Evolutionary conservation across 768 basidiomycete genomes (phyloP), one percentile per base, ranked within the genome.

Genomic region (Porphyrellus cyaneotinctus): DNA sequence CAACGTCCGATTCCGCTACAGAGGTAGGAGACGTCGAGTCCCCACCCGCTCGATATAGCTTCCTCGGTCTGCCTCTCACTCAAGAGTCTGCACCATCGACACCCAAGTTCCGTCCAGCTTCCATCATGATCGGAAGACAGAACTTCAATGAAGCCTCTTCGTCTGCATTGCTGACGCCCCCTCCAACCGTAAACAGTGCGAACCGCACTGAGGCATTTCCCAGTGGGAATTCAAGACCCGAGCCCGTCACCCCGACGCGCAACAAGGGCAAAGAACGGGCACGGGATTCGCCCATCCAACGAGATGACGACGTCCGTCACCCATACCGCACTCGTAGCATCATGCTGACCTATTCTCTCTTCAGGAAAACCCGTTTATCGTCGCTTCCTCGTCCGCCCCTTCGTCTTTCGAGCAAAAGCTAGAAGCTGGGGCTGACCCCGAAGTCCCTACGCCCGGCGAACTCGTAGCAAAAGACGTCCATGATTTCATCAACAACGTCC

Each of bases 241-340:
- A 56, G 12, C 63, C 58, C 2, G 39, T 42, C 43, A 67, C 59
- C 20, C 65, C 61, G 3, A 68, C 66, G 10, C 53, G 55, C 32
- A 23, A 18, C 44, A 69, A 64, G 47, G 67, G 66, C 11, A 69
- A 70, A 39, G 54, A 53, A 48, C 57, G 63, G 1, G 43, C 54
- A 41, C 51, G 46, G 52, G 55, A 57, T 4, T 24, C n/a, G n/a
- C 15, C 43, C 44, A 1, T 48, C 7, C 41, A 55, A 43, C n/a
- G n/a, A n/a, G n/a, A n/a, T n/a, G 35, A 43, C 11, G 49, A 39
- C 46, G 61, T 64, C 1, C 9, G 43, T 52, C 31, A 23, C 46
- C 11, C 3, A 6, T 6, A 6, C 20, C 32, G 6, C n/a, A 42
- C 10, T 17, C 28, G 14, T 32, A 9, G 13, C 12, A 32, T 13